Base-by-base conservation (phyloP, 345 rosid genomes). In the Eucalyptus cladocalyx region DNA sequence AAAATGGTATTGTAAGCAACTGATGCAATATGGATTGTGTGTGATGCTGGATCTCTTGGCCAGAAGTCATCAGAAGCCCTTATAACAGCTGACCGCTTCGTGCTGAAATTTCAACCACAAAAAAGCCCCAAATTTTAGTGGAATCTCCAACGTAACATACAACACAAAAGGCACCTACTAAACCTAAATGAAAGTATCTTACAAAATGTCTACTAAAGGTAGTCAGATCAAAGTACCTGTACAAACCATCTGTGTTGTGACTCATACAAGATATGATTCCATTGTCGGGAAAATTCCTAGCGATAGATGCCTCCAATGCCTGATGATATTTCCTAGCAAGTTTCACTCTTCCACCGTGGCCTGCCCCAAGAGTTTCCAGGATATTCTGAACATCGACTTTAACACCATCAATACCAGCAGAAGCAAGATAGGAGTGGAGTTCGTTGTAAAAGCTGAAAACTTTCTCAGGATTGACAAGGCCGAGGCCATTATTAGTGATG, bases 311-410 rank as follows among this genome's bases (percentile, higher is more conserved):
- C 89, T 95, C 97, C 30, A 94, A 83, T 88, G 96, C 97, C 88
- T 93, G 94, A 91, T 94, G 96, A 89, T 95, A 95, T 80, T 93
- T 94, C 87, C 95, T 92, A 30, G 97, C 92, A 86, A 94, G 94
- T 90, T 94, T 91, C 89, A 95, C 96, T 90, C 97, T 93, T 90
- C 97, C 96, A 19, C 96, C 95, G 13, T 95, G 92, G 69, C 96
- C 94, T 11, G 92, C 93, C 18, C 97, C 96, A 15, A 95, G 96
- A 76, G 96, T 94, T 92, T 95, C 96, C 2, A 97, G 94, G 90
- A 97, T 95, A 92, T 95, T 96, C 83, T 96, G 98, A 72, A 95
- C 99, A 88, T 96, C 98, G 40, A 97, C 98, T 92, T 97, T 96
- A 89, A 96, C 97, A 37, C 98, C 98, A 60, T 96, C 96, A 6